A percentile compares a stretch with the other conserved stretches of the same genome.
Conservation (phyloP, 768 basidiomycete species). For the Zangia roseola region DNA sequence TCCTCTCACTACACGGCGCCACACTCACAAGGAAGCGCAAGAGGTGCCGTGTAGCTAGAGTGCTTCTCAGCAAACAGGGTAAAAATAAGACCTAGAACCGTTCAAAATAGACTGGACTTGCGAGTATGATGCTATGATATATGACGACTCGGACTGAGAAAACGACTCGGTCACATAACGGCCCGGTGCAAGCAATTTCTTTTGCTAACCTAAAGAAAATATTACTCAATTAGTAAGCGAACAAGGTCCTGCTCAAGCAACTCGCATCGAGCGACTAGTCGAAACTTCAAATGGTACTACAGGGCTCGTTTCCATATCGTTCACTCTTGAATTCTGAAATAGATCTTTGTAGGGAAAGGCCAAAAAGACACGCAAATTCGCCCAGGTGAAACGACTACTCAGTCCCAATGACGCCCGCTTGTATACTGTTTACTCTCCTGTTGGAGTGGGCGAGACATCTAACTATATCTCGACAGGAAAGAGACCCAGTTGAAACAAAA, state of each 20-base stretch:
- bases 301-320: neutral
- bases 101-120: too few species aligned
- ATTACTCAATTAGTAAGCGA: too few species aligned
- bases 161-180: too few species aligned
- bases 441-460: neutral
- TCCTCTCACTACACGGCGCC: neutral
- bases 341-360: conserved; percentile 69
- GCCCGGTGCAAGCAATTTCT: too few species aligned
- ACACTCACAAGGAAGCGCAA: too few species aligned
- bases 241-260: neutral
- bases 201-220: too few species aligned
- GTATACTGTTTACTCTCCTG: conserved; percentile 45
- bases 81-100: too few species aligned
- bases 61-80: too few species aligned
- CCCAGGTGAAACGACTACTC: conserved; percentile 87
- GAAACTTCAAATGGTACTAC: conserved; percentile 19
- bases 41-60: too few species aligned
- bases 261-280: neutral
- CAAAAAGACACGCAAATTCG: conserved; percentile 94
- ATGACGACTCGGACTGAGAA: too few species aligned
- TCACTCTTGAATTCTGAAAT: neutral
- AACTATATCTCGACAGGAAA: conserved; percentile 55
- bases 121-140: too few species aligned
- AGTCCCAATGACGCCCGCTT: conserved; percentile 92
- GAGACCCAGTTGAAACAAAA: conserved; percentile 90